Evolutionary conservation across 2,329 filamentous ascomycete genomes (phyloP), one percentile per base, ranked within the genome.

Genomic region (Diplodia sapinea): DNA sequence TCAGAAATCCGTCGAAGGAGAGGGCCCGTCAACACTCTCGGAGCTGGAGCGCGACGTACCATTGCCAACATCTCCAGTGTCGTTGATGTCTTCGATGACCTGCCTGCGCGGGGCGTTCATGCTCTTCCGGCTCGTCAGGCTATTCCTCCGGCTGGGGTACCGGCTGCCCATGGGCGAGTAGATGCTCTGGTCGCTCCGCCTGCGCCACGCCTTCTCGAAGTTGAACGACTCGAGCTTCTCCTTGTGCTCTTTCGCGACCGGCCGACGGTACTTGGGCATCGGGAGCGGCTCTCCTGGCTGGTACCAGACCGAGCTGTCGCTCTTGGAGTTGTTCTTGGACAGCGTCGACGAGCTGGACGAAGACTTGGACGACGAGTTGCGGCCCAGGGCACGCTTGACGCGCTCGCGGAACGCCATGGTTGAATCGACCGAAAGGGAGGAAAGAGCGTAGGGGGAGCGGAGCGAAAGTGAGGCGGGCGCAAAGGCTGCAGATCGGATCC

Each of bases 211-310:
- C 20, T 79, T 80, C 26, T 76, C 75, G 72, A 82, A 84, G 68
- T 70, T 79, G 74, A 83, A 85, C 15, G 80, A 72, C 70, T 84
- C 82, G 47, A 85, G 77, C 56, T 79, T 77, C 71, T 81, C 82
- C 73, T 82, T 83, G 79, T 85, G 82, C 71, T 82, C 80, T 51
- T 83, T 82, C 68, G 79, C 79, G 51, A 83, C 82, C 11, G 81
- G 79, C 31, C 80, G 77, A 51, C 82, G 79, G 73, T 85, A 85
- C 70, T 85, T 85, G 20, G 81, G 75, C 26, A 80, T 79, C 4
- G 82, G 82, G 81, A 85, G 83, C 68, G 81, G 79, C 75, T 85
- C 82, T 73, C 82, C 82, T 7, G 82, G 82, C 73, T 81, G 80
- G 76, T 84, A 84, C 70, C 82, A 79, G 68, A 81, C 81, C 72